A percentile compares a stretch with the other conserved stretches of the same genome.
These are phyloP conservation scores for Euclidium syriacum DNA, from an alignment of 345 rosid genomes.

Conservation along the genomic window DNA sequence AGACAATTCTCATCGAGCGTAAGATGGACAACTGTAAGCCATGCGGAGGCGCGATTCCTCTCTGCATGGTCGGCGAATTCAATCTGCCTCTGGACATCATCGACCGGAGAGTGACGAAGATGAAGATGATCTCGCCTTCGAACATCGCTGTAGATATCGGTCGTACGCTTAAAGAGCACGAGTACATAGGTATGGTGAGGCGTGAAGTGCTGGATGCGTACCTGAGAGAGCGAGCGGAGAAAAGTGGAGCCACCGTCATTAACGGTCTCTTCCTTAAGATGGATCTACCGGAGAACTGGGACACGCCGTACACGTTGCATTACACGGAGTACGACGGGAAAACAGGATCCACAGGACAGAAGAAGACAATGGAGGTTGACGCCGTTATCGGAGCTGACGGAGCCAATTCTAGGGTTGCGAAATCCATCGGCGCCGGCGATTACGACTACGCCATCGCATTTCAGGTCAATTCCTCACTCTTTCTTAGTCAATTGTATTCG, in stretches of 20 bases:
- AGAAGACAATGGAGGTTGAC: conserved; percentile 82
- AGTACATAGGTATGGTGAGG: conserved; percentile 98
- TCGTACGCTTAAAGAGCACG: conserved; percentile 81
- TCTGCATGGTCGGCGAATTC: conserved; percentile 96
- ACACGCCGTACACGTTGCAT: conserved; percentile 62
- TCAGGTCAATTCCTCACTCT: conserved; percentile 49
- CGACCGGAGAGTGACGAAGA: conserved; percentile 79
- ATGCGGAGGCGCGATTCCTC: conserved; percentile 92
- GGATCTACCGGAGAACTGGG: conserved; percentile 58
- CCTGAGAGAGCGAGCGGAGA: conserved; percentile 66
- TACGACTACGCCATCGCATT: conserved; percentile 94
- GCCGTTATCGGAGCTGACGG: conserved; percentile 96
- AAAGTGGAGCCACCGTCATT: conserved; percentile 70
- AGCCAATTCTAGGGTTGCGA: conserved; percentile 92
- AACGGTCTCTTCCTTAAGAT: conserved; percentile 84
- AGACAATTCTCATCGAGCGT: conserved; percentile 76
- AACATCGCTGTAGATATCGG: conserved; percentile 96
- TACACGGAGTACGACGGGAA: conserved; percentile 77
- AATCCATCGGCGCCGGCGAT: conserved; percentile 83
- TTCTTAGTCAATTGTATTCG: neutral
- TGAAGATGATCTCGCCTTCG: conserved; percentile 98
- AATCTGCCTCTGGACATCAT: conserved; percentile 89
- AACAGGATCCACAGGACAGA: conserved; percentile 56
- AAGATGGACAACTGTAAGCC: conserved; percentile 95
- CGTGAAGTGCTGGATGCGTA: conserved; percentile 74